A percentile compares a stretch with the other conserved stretches of the same genome.
phyloP scores from a whole-genome alignment of 116 monocot species.

The Papilionanthe hybrid region DNA sequence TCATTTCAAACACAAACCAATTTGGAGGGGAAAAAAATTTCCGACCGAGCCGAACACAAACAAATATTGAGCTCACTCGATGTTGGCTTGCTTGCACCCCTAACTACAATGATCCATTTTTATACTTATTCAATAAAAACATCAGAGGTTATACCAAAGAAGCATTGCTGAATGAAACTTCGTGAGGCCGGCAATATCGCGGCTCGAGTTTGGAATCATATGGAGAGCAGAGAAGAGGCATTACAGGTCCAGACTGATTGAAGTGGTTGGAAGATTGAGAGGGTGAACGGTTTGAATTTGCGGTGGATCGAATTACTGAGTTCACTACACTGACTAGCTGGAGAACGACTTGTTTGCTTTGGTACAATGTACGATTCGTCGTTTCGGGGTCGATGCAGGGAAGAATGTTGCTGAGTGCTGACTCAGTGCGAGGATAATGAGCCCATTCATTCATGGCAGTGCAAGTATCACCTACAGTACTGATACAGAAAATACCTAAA shows the following conservation, averaged over 20 bases:
- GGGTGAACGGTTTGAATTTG: conserved; percentile 31
- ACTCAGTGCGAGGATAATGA: conserved; percentile 68
- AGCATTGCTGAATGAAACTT: conserved; percentile 61
- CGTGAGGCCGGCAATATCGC: conserved; percentile 34
- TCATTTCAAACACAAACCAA: too few species aligned
- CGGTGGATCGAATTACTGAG: conserved; percentile 49
- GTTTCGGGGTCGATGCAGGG: conserved; percentile 71
- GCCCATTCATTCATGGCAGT: conserved; percentile 85
- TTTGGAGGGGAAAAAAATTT: too few species aligned
- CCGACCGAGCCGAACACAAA: too few species aligned
- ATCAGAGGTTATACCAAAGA: conserved; percentile 33
- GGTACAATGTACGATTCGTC: conserved; percentile 62
- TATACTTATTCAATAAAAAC: background rate
- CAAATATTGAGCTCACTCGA: too few species aligned
- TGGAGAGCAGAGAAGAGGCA: conserved; percentile 71
- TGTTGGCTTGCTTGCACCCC: too few species aligned
- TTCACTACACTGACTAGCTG: conserved; percentile 73
- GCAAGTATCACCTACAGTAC: conserved; percentile 70
- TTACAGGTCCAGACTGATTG: conserved; percentile 53
- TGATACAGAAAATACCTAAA: conserved; percentile 12
- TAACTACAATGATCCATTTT: background rate
- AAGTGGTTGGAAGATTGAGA: conserved; percentile 21
- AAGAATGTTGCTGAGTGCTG: conserved; percentile 69
- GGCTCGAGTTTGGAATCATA: conserved; percentile 43
- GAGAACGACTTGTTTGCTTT: conserved; percentile 65